Conservation (phyloP, 2,329 filamentous ascomycete species). For the Canariomyces notabilis region DNA sequence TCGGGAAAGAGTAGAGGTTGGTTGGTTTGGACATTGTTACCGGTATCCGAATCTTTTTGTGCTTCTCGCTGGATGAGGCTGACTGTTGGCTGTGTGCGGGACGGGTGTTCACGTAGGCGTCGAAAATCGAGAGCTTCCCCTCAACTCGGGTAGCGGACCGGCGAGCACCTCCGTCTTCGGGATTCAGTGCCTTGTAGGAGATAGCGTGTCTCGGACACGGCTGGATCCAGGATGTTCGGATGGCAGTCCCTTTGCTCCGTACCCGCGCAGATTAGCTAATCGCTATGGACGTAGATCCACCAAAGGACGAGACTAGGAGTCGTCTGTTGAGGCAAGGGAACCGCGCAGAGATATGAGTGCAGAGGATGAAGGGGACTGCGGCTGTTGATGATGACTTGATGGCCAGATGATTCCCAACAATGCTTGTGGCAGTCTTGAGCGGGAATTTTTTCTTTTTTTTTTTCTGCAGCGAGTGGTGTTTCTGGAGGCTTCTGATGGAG, state of each 20-base stretch:
- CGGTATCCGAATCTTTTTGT: not conserved
- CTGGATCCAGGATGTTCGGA: not conserved
- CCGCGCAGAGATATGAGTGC: no score
- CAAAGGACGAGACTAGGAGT: no score
- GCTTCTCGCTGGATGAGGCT: not conserved
- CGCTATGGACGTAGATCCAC: no score
- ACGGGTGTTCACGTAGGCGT: not conserved
- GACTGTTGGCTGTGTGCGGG: not conserved
- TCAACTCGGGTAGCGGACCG: not conserved
- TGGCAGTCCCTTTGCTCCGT: not conserved
- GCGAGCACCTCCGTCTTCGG: no score
- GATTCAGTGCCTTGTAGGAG: no score
- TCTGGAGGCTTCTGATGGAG: conserved; percentile 6
- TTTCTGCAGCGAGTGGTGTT: conserved; percentile 5
- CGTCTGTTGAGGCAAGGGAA: no score
- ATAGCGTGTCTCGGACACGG: no score
- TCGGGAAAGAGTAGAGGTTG: conserved; percentile 76
- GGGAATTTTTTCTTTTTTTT: not conserved
- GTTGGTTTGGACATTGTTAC: conserved; percentile 53
- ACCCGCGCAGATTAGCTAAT: no score
- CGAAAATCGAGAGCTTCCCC: not conserved
- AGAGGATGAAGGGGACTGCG: not conserved
- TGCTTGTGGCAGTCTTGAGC: not conserved
- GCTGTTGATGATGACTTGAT: not conserved
- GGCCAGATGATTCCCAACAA: not conserved